phyloP scores from a whole-genome alignment of 2,329 filamentous ascomycete genomes.

The Colletotrichum tamarilloi region DNA sequence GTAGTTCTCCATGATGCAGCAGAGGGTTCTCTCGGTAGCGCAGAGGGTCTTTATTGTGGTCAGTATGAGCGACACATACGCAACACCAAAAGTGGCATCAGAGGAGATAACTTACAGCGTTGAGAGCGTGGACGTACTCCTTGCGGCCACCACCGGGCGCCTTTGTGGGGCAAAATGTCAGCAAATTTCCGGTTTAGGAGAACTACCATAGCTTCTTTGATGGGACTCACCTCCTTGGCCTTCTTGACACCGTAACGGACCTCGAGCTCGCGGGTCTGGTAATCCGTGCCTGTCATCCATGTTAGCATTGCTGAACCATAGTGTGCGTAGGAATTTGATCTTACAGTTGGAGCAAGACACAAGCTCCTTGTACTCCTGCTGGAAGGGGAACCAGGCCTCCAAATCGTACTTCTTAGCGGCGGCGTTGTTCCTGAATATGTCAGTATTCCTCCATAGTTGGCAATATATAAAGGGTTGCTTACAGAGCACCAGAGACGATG shows the following conservation, averaged over 20 bases:
- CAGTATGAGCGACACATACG: not conserved
- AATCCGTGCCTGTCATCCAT: conserved; percentile 33
- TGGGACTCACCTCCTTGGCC: conserved; percentile 33
- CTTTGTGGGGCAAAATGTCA: conserved; percentile 9
- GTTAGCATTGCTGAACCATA: not conserved
- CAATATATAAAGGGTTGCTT: not conserved
- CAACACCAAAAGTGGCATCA: conserved; percentile 59
- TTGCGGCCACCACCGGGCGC: conserved; percentile 63
- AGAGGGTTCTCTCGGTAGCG: conserved; percentile 91
- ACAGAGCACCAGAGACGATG: conserved; percentile 93
- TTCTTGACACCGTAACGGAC: conserved; percentile 90
- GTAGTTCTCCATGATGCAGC: conserved; percentile 97
- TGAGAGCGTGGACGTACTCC: conserved; percentile 93
- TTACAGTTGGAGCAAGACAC: conserved; percentile 94
- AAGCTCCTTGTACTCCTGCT: conserved; percentile 98
- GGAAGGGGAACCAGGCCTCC: conserved; percentile 96
- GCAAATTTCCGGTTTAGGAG: not conserved
- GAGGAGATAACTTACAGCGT: conserved; percentile 65
- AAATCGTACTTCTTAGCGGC: conserved; percentile 94
- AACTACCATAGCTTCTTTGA: not conserved
- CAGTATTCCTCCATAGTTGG: not conserved
- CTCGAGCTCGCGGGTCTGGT: conserved; percentile 93
- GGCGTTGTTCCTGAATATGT: conserved; percentile 57
- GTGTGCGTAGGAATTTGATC: conserved; percentile 63
- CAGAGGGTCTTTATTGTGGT: conserved; percentile 74